Evolutionary conservation across 139 green algal species (phyloP).

Genomic region (Zygnema circumcarinatum): DNA sequence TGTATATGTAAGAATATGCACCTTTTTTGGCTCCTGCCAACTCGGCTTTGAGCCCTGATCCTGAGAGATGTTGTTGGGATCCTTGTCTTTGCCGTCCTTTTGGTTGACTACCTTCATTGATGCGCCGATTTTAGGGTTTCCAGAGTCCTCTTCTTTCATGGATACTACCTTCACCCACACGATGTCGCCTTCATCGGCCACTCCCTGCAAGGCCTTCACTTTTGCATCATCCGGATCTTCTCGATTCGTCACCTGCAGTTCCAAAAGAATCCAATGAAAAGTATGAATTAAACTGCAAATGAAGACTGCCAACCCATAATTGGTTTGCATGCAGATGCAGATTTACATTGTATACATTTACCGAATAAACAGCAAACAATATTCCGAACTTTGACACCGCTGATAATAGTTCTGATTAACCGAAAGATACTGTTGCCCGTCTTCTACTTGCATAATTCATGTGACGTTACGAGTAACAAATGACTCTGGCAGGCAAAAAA

Average conservation of each 20-base stretch:
- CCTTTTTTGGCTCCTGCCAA: conserved; percentile 23
- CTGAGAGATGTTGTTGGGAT: conserved; percentile 61
- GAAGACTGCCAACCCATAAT: too few species aligned
- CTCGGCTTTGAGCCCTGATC: conserved; percentile 16
- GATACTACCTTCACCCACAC: conserved; percentile 70
- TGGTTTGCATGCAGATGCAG: too few species aligned
- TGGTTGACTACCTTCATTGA: conserved; percentile 63
- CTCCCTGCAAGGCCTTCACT: conserved; percentile 69
- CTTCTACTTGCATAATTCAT: too few species aligned
- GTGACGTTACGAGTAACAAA: too few species aligned
- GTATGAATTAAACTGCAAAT: neutral
- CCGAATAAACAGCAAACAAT: too few species aligned
- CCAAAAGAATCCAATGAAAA: neutral
- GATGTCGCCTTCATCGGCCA: conserved; percentile 68
- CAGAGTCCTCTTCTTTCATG: conserved; percentile 26
- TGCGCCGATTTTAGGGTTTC: neutral
- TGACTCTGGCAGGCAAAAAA: too few species aligned
- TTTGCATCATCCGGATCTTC: conserved; percentile 72
- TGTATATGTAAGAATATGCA: neutral
- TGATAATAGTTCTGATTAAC: too few species aligned
- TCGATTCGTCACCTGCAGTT: conserved; percentile 63
- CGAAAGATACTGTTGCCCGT: too few species aligned
- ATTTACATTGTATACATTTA: too few species aligned
- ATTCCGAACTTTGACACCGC: too few species aligned
- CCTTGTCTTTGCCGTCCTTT: conserved; percentile 68